Conservation (phyloP, 2,329 filamentous ascomycete species). For the Lithohypha guttulata region DNA sequence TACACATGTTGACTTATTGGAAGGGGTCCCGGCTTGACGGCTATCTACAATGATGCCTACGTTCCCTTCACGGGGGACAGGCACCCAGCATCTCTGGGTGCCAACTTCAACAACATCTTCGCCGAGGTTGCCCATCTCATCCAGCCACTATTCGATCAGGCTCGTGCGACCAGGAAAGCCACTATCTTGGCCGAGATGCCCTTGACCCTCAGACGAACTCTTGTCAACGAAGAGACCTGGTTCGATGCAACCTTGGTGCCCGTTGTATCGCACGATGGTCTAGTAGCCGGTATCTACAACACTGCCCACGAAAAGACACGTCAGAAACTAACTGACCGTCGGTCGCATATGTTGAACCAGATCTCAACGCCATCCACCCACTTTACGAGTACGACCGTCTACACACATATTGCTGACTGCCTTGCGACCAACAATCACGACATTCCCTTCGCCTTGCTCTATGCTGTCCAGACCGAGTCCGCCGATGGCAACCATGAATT, state of each 20-base stretch:
- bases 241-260: not conserved
- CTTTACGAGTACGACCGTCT: constrained; percentile 40
- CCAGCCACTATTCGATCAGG: not conserved
- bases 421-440: constrained; percentile 38
- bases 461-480: constrained; percentile 35
- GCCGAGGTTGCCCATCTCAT: not conserved
- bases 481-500: not conserved
- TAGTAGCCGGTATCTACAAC: constrained; percentile 1
- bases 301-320: not conserved
- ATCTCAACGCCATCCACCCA: constrained; percentile 34
- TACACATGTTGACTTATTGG: not conserved
- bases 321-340: constrained; percentile 27
- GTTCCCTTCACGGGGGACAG: constrained; percentile 61
- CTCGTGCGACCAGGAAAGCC: not conserved
- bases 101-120: constrained; percentile 27
- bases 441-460: constrained; percentile 42
- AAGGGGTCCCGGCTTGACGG: constrained; percentile 55
- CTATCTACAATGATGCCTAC: constrained; percentile 63
- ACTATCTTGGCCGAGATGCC: not conserved
- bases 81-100: constrained; percentile 64
- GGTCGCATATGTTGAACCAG: constrained; percentile 34
- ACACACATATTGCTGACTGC: constrained; percentile 34
- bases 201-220: not conserved
- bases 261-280: not conserved
- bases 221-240: constrained; percentile 1